phyloP scores from a whole-genome alignment of 1,284 basidiomycete genomes.

The Ganoderma leucocontextum region DNA sequence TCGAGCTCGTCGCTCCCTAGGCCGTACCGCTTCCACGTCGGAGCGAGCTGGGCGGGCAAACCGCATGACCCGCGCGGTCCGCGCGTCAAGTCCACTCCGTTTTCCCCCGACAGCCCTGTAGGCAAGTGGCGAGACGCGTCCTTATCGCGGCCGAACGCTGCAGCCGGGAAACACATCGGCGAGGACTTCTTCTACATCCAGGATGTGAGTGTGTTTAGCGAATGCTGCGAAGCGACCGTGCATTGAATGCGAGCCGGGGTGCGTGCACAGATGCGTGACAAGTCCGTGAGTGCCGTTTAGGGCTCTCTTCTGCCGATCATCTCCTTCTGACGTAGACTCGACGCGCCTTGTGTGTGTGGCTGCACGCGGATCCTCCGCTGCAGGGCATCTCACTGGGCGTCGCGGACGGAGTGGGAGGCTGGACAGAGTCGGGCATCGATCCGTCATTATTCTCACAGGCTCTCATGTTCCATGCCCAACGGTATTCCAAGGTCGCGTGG shows the following conservation, averaged over 20 bases:
- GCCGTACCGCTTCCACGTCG: conserved; percentile 52
- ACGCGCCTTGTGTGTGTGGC: not conserved
- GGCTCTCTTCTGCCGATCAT: conserved; percentile 6
- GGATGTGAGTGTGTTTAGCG: conserved; percentile 55
- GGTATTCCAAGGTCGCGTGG: conserved; percentile 75
- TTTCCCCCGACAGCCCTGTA: conserved; percentile 69
- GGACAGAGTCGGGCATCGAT: conserved; percentile 83
- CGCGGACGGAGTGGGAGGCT: conserved; percentile 77
- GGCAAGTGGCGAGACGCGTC: conserved; percentile 77
- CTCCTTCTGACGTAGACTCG: not conserved
- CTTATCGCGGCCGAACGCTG: conserved; percentile 56
- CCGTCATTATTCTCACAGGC: conserved; percentile 79
- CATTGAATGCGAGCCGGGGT: not conserved
- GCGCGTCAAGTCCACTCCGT: conserved; percentile 54
- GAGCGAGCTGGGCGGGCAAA: conserved; percentile 83
- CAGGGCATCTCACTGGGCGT: conserved; percentile 81
- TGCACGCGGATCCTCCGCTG: not conserved
- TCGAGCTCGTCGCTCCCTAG: conserved; percentile 36
- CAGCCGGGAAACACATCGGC: conserved; percentile 59
- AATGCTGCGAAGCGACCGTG: not conserved
- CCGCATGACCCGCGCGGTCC: conserved; percentile 54
- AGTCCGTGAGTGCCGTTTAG: conserved; percentile 60
- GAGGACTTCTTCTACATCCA: conserved; percentile 86
- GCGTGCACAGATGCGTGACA: conserved; percentile 15
- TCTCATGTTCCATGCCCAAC: conserved; percentile 76